These are phyloP conservation scores for Heterobasidion occidentale DNA, from an alignment of 1,284 basidiomycete genomes.

Conservation along the genomic window DNA sequence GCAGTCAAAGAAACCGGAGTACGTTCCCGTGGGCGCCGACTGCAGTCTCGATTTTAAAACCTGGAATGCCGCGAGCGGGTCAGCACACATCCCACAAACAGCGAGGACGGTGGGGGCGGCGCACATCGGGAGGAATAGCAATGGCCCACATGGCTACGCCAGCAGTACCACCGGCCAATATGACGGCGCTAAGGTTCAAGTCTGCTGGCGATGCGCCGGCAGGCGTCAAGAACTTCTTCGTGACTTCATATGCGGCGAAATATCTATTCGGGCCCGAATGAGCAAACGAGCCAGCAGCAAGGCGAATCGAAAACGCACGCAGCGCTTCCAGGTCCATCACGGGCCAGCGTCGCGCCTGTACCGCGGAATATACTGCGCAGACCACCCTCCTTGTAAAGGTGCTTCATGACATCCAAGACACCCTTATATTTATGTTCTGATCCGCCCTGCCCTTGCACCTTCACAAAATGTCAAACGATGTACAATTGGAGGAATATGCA, in stretches of 20 bases:
- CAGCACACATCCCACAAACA: slow-evolving; percentile 1
- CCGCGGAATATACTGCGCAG: slow-evolving; percentile 91
- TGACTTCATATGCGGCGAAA: slow-evolving; percentile 95
- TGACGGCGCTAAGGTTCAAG: slow-evolving; percentile 83
- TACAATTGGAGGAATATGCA: neutral
- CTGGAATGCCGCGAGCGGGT: slow-evolving; percentile 31
- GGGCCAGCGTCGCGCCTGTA: slow-evolving; percentile 83
- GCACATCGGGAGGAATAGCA: slow-evolving; percentile 90
- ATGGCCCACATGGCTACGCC: slow-evolving; percentile 98
- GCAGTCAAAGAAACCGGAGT: slow-evolving; percentile 92
- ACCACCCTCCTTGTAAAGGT: slow-evolving; percentile 94
- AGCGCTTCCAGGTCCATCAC: slow-evolving; percentile 95
- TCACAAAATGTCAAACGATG: slow-evolving; percentile 8
- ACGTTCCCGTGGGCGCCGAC: slow-evolving; percentile 94
- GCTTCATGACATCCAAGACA: slow-evolving; percentile 85
- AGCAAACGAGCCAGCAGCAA: neutral
- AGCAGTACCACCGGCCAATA: slow-evolving; percentile 90
- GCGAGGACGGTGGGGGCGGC: slow-evolving; percentile 20
- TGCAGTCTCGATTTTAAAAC: slow-evolving; percentile 96
- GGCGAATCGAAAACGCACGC: slow-evolving; percentile 51
- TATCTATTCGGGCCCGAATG: slow-evolving; percentile 46
- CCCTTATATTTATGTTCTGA: slow-evolving; percentile 78
- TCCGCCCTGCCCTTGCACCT: slow-evolving; percentile 87
- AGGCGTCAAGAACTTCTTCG: slow-evolving; percentile 82
- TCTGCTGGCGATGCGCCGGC: slow-evolving; percentile 70